These are phyloP conservation scores for Incumbomyces delicatus DNA, from an alignment of 2,329 filamentous ascomycete genomes.

Conservation along the genomic window DNA sequence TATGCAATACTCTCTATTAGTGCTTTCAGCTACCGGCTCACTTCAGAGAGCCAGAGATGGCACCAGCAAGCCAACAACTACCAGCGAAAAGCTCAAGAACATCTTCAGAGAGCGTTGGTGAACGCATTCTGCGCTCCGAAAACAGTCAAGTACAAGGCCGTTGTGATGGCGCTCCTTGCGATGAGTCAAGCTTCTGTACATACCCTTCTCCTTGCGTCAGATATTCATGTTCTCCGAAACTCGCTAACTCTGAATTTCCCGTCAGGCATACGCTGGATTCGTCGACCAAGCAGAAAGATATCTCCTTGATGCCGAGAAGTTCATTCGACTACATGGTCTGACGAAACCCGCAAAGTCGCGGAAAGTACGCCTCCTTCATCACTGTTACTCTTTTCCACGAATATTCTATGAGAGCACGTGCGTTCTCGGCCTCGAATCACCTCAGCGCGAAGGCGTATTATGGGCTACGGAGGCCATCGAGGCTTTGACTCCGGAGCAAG, in stretches of 20 bases:
- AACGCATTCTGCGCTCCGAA: slow-evolving; percentile 28
- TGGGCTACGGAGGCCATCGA: slow-evolving; percentile 7
- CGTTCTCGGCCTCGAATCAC: slow-evolving; percentile 11
- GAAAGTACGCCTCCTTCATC: slow-evolving; percentile 36
- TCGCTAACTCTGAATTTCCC: too few species aligned
- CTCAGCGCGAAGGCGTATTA: slow-evolving; percentile 1
- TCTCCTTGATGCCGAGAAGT: slow-evolving; percentile 35
- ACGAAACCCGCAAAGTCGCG: slow-evolving; percentile 30
- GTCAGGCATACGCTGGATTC: slow-evolving; percentile 22
- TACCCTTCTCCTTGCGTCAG: too few species aligned
- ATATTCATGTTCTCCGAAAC: too few species aligned
- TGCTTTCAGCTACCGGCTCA: slow-evolving; percentile 29
- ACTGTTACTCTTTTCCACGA: slow-evolving; percentile 39
- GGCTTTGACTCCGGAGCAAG: slow-evolving; percentile 10
- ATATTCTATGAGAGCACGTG: slow-evolving; percentile 38
- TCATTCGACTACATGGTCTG: slow-evolving; percentile 33
- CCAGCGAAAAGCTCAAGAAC: slow-evolving; percentile 25
- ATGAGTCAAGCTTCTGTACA: slow-evolving; percentile 29
- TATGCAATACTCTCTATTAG: slow-evolving; percentile 34
- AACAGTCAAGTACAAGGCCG: slow-evolving; percentile 35
- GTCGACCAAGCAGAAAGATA: slow-evolving; percentile 28
- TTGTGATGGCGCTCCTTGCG: slow-evolving; percentile 37
- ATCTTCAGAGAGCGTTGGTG: slow-evolving; percentile 27
- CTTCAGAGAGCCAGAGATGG: slow-evolving; percentile 25
- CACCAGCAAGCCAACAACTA: slow-evolving; percentile 25